Percentiles rank a stretch among this genome's conserved stretches.
phyloP scores from a whole-genome alignment of 2,329 filamentous ascomycete species.

The Verticillium longisporum region DNA sequence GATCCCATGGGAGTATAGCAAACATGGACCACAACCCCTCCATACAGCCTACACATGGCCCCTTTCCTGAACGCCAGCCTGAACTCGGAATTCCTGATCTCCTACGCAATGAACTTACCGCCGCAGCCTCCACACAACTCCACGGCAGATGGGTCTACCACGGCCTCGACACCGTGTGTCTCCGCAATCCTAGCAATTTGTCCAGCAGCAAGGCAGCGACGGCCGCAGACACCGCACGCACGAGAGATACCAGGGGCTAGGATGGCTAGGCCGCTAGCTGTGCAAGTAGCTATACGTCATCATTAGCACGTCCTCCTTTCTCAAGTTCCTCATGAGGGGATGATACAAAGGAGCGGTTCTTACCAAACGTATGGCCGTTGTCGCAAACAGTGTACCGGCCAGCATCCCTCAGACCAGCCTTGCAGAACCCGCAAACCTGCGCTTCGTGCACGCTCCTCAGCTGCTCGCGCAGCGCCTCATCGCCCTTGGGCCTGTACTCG shows the following conservation, averaged over 20 bases:
- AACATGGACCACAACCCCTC: too few relatives aligned
- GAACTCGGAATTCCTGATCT: neutral
- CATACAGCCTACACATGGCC: too few relatives aligned
- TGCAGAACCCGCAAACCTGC: slow-evolving; percentile 43
- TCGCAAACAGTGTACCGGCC: slow-evolving; percentile 29
- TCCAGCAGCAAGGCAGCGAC: slow-evolving; percentile 39
- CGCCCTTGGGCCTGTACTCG: neutral
- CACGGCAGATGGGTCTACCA: slow-evolving; percentile 20
- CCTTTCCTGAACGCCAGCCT: neutral
- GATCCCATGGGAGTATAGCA: neutral
- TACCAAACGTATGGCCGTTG: slow-evolving; percentile 33
- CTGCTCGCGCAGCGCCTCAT: slow-evolving; percentile 23
- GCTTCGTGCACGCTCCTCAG: slow-evolving; percentile 26
- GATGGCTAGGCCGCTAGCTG: slow-evolving; percentile 47
- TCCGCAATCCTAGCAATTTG: slow-evolving; percentile 29
- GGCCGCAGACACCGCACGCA: slow-evolving; percentile 47
- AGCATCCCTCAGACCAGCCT: slow-evolving; percentile 21
- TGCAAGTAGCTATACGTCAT: slow-evolving; percentile 37
- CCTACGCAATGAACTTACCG: slow-evolving; percentile 32
- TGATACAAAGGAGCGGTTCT: slow-evolving; percentile 9
- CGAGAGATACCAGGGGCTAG: slow-evolving; percentile 45
- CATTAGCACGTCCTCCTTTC: slow-evolving; percentile 2
- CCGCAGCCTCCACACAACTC: slow-evolving; percentile 32
- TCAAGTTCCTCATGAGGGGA: neutral
- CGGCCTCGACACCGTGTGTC: slow-evolving; percentile 19